Evolutionary conservation across 345 rosid genomes (phyloP), one percentile per base, ranked within the genome.

Genomic region (Mallotus nudiflorus): DNA sequence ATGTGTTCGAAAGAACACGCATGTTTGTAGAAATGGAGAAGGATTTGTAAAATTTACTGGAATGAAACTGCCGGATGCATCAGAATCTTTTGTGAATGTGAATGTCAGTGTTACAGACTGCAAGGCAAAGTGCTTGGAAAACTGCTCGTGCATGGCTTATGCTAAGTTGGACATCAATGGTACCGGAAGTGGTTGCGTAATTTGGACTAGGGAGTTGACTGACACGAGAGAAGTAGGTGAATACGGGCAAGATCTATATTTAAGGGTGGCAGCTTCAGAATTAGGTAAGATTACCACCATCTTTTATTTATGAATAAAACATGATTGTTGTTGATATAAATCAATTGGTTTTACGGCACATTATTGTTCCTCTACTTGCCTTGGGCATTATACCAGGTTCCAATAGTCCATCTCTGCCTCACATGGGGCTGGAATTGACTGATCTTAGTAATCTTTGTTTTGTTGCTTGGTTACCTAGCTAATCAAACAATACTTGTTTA

Each of bases 241-340:
- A 1, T 48, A 15, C 3, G 64, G 65, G 64, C 45, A 69, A 29
- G 73, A 69, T 46, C 45, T 69, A 9, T 58, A 45, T 27, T 55
- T 69, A n/a, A 48, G 65, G 28, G 73, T 69, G 22, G 56, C 64
- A 44, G 73, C 65, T 57, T 45, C 44, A 45, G 73, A 69, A 45
- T 28, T 69, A 69, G 73, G 73, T 69, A 58, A 62, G 33, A 39
- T 7, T 60, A 35, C 5, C 3, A 15, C 46, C 46, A 7, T 60
- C 64, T 1, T 5, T 31, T 33, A 29, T 3, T n/a, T 60, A 0
- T 60, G 42, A 31, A n/a, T 33, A 2, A 6, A 60, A 60, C 14
- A 29, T 31, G 13, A 16, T 58, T 27, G 22, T 7, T 13, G 14
- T 31, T 58, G 39, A 58, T 31, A 19, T 15, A 29, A 29, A 12